A percentile compares a stretch with the other conserved stretches of the same genome.
phyloP scores from a whole-genome alignment of 83 land plant species.

The Thuja plicata region DNA sequence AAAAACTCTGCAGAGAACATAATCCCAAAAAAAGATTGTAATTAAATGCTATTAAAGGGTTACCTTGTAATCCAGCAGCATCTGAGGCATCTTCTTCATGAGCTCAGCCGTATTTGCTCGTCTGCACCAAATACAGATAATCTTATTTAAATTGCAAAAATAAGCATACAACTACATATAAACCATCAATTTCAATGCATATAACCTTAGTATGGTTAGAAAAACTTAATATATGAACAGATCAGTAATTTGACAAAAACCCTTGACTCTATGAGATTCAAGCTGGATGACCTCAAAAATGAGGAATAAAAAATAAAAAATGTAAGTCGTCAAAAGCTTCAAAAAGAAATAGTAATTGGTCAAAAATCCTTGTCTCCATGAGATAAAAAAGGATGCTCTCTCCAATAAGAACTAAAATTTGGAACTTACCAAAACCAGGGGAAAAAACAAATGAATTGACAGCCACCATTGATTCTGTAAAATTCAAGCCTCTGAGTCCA shows the following conservation, averaged over 20 bases:
- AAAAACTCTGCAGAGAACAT: background rate
- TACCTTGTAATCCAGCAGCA: slow-evolving; percentile 82
- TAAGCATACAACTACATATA: background rate
- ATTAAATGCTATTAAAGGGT: background rate
- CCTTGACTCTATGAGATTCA: background rate
- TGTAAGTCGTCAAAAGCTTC: no score
- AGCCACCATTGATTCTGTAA: no score
- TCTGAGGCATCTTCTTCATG: slow-evolving; percentile 92
- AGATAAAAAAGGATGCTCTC: background rate
- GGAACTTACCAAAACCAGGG: background rate
- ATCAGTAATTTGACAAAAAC: background rate
- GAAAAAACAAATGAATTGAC: background rate
- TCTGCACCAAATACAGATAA: slow-evolving; percentile 27
- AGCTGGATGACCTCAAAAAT: no score
- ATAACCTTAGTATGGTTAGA: background rate
- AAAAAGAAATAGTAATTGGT: background rate
- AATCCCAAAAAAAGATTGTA: background rate
- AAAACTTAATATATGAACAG: background rate
- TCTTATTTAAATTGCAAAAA: background rate
- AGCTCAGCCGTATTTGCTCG: slow-evolving; percentile 77
- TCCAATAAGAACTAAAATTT: background rate
- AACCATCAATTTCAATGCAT: background rate
- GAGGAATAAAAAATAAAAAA: no score
- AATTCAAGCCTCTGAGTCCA: background rate
- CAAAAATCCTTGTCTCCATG: background rate